These are phyloP conservation scores for Phymatotrichopsis omnivora DNA, from an alignment of 2,329 filamentous ascomycete genomes.

Conservation along the genomic window DNA sequence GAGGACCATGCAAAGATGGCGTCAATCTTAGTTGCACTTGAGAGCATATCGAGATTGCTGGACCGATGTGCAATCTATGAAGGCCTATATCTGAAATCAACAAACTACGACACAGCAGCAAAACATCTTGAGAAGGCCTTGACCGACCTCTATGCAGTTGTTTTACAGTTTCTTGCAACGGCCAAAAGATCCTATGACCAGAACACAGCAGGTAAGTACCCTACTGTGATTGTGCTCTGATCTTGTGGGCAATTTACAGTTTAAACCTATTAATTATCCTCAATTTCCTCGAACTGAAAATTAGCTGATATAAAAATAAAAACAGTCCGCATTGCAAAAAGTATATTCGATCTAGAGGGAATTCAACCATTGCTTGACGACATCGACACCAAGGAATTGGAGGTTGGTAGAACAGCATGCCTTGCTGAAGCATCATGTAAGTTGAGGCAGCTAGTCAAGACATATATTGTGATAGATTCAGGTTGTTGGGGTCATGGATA, in stretches of 20 bases:
- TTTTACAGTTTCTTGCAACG: slow-evolving; percentile 23
- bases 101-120: neutral
- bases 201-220: slow-evolving; percentile 13
- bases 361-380: slow-evolving; percentile 12
- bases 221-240: too few relatives aligned
- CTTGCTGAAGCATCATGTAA: slow-evolving; percentile 18
- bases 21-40: slow-evolving; percentile 19
- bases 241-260: neutral
- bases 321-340: neutral
- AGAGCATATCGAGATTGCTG: slow-evolving; percentile 25
- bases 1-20: slow-evolving; percentile 17
- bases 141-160: slow-evolving; percentile 23
- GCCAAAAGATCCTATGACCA: slow-evolving; percentile 7
- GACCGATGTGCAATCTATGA: slow-evolving; percentile 28
- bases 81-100: slow-evolving; percentile 21
- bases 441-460: neutral
- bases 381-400: slow-evolving; percentile 12
- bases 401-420: neutral
- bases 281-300: neutral
- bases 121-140: slow-evolving; percentile 18
- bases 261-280: neutral
- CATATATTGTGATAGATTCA: neutral
- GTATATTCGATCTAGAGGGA: neutral
- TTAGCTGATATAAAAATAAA: neutral
- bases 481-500: neutral